phyloP scores from a whole-genome alignment of 2,329 filamentous ascomycete genomes.

The Aureobasidium sp. region DNA sequence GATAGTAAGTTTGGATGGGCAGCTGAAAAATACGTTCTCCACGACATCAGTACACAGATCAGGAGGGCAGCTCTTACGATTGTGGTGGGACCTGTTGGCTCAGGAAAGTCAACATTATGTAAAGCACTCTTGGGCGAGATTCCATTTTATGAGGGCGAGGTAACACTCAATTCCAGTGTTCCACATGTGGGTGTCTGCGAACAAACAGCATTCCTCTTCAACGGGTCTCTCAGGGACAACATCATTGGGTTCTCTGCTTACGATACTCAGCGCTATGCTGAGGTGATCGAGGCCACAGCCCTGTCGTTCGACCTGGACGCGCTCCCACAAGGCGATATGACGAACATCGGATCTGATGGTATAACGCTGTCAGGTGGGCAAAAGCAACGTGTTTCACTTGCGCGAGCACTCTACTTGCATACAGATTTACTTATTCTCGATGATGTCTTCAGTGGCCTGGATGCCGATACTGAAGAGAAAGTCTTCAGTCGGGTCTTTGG shows the following conservation, averaged over 20 bases:
- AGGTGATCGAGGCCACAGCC: slow-evolving; percentile 28
- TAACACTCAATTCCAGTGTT: slow-evolving; percentile 24
- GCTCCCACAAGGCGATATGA: slow-evolving; percentile 34
- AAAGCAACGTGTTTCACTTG: slow-evolving; percentile 43
- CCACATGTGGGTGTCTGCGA: slow-evolving; percentile 27
- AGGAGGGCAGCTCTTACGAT: slow-evolving; percentile 35
- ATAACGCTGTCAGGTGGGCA: slow-evolving; percentile 45
- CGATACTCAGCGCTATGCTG: slow-evolving; percentile 29
- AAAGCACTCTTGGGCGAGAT: slow-evolving; percentile 38
- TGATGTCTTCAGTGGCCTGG: slow-evolving; percentile 45
- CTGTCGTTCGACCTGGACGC: slow-evolving; percentile 32
- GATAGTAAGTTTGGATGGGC: background rate
- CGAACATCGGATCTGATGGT: slow-evolving; percentile 43
- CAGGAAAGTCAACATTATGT: slow-evolving; percentile 44
- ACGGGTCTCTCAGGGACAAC: slow-evolving; percentile 28
- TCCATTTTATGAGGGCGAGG: slow-evolving; percentile 22
- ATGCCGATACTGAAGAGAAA: slow-evolving; percentile 39
- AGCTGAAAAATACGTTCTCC: background rate
- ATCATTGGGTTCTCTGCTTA: slow-evolving; percentile 28
- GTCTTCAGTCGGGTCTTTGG: slow-evolving; percentile 41
- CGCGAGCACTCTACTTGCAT: slow-evolving; percentile 44
- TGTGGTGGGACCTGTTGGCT: slow-evolving; percentile 43
- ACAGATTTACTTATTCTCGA: slow-evolving; percentile 41
- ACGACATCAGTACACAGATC: background rate
- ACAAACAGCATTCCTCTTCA: slow-evolving; percentile 30